These are phyloP conservation scores for Triglochin maritima DNA, from an alignment of 106 monocot genomes.

Conservation along the genomic window DNA sequence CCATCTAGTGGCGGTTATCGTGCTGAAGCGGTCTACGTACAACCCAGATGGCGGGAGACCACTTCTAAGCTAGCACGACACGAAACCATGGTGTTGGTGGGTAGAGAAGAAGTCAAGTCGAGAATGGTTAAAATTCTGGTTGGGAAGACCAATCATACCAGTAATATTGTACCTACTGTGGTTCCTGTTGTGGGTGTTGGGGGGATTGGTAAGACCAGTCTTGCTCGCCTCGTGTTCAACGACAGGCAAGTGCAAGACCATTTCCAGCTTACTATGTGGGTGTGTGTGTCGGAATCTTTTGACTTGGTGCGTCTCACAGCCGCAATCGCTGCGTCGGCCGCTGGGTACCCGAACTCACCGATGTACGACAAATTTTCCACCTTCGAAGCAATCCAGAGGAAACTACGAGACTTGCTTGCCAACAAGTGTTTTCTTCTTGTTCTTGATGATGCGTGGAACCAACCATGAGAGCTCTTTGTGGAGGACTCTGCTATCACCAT, in stretches of 20 bases:
- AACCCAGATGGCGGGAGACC: not conserved
- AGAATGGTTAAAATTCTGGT: not conserved
- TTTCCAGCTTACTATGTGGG: not conserved
- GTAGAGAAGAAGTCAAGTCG: slow-evolving; percentile 1
- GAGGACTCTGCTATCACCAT: not conserved
- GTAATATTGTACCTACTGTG: not conserved
- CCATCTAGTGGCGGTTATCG: not conserved
- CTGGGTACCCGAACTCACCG: not conserved
- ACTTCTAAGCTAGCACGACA: not conserved
- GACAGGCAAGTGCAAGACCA: not conserved
- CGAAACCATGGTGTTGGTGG: not conserved
- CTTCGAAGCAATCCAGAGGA: not conserved
- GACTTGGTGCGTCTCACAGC: not conserved
- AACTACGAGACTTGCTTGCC: not conserved
- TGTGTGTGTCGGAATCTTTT: not conserved
- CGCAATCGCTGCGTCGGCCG: not conserved
- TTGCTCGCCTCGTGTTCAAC: not conserved
- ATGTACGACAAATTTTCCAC: not conserved
- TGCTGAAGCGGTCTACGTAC: too few relatives aligned
- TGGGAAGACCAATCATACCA: not conserved
- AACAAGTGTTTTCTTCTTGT: not conserved
- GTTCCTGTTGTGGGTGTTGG: not conserved
- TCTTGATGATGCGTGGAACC: slow-evolving; percentile 1
- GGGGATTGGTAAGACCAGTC: not conserved
- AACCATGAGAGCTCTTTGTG: not conserved